Conservation (phyloP, 164 flowering plant genomes). For the Aristolochia fimbriata region DNA sequence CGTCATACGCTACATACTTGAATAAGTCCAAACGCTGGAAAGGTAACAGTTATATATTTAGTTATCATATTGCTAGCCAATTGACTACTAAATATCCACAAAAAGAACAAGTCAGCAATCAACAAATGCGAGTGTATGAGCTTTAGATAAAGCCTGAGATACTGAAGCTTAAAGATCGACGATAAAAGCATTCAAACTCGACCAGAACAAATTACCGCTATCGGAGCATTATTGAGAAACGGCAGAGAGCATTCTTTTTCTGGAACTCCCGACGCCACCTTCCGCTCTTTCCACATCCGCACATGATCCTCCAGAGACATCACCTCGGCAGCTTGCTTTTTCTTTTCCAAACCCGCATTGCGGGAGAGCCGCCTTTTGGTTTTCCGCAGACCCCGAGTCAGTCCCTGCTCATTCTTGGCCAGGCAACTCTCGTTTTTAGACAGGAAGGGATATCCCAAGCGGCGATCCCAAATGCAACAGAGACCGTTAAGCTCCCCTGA, state of each 20-base stretch:
- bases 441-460: slow-evolving; percentile 2
- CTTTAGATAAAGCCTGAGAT: background rate
- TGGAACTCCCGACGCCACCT: slow-evolving; percentile 19
- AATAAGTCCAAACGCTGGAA: too few species aligned
- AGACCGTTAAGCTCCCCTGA: background rate
- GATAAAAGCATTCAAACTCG: background rate
- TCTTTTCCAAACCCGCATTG: slow-evolving; percentile 6
- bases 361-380: slow-evolving; percentile 3
- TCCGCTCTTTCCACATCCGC: slow-evolving; percentile 17
- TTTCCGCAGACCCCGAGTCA: slow-evolving; percentile 12
- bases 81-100: background rate
- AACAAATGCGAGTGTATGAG: background rate
- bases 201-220: slow-evolving; percentile 11
- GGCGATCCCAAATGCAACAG: slow-evolving; percentile 9
- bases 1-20: too few species aligned
- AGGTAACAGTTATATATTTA: too few species aligned
- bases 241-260: slow-evolving; percentile 22
- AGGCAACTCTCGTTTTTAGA: slow-evolving; percentile 2
- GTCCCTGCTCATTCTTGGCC: slow-evolving; percentile 2
- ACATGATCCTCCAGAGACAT: slow-evolving; percentile 18
- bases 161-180: background rate
- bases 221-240: slow-evolving; percentile 22
- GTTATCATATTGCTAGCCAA: background rate
- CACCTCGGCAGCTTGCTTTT: slow-evolving; percentile 8
- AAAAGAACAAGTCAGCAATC: background rate